Percentiles rank a stretch among this genome's conserved stretches.
Conservation (phyloP, 768 basidiomycete species). For the Coprinopsis cinerea region DNA sequence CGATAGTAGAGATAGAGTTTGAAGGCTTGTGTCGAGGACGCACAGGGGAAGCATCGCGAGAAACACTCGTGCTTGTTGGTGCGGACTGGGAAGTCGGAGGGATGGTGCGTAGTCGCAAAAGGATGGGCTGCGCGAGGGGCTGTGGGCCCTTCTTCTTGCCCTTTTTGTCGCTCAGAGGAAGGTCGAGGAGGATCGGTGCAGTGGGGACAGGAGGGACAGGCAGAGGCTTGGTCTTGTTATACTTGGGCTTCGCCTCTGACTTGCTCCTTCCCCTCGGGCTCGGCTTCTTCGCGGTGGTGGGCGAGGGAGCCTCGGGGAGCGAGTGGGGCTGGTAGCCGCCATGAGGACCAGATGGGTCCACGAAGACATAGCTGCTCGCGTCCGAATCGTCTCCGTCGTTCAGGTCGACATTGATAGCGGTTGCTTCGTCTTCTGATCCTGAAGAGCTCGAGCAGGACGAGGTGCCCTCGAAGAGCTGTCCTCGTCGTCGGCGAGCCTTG, state of each 20-base stretch:
- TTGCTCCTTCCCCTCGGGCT: conserved; percentile 2
- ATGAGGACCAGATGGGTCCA: conserved; percentile 12
- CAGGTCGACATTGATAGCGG: conserved; percentile 9
- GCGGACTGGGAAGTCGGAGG: conserved; percentile 8
- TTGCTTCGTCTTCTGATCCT: conserved; percentile 5
- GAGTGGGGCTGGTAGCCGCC: conserved; percentile 3
- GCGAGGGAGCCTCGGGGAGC: conserved; percentile 13
- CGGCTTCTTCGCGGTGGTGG: conserved; percentile 5
- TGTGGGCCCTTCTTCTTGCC: conserved; percentile 12
- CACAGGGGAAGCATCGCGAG: too few species aligned
- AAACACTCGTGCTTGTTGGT: too few species aligned
- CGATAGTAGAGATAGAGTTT: conserved; percentile 2
- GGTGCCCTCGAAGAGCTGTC: conserved; percentile 10
- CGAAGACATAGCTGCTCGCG: conserved; percentile 13
- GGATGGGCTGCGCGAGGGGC: conserved; percentile 23
- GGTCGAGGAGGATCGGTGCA: background rate
- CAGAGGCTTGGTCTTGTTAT: conserved; percentile 4
- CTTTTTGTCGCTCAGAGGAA: background rate
- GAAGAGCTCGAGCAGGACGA: conserved; percentile 7
- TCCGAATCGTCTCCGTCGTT: conserved; percentile 12
- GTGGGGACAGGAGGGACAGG: background rate
- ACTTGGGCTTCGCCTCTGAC: conserved; percentile 2
- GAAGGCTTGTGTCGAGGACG: background rate
- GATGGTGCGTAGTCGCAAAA: conserved; percentile 20
- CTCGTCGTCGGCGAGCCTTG: conserved; percentile 10